phyloP scores from a whole-genome alignment of 2,329 filamentous ascomycete genomes.

The Cytospora leucostoma region DNA sequence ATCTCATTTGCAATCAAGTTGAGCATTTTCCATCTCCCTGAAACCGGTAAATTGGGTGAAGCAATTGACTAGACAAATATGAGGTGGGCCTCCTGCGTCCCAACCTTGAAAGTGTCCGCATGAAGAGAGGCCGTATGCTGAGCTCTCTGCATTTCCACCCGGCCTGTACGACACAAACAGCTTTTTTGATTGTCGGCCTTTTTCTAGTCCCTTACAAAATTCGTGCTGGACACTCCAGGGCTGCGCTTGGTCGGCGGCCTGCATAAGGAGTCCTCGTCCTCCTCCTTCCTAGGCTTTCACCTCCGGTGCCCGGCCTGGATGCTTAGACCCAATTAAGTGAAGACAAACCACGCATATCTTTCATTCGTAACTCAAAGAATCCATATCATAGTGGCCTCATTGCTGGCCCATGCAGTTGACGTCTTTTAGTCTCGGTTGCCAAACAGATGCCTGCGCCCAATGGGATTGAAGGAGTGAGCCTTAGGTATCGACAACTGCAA shows the following conservation, averaged over 20 bases:
- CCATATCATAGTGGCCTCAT: not conserved
- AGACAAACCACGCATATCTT: not conserved
- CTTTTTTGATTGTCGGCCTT: not conserved
- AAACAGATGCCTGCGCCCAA: not conserved
- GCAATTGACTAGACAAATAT: not conserved
- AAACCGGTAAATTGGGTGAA: not conserved
- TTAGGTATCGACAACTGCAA: not conserved
- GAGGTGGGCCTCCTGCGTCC: not conserved
- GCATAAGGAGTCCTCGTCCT: not conserved
- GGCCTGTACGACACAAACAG: not conserved
- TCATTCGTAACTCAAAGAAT: not conserved
- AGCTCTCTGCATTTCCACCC: not conserved
- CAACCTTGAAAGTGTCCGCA: not conserved
- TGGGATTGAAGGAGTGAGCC: not conserved
- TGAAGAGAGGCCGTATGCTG: not conserved
- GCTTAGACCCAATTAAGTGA: not conserved
- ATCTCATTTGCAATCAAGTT: not conserved
- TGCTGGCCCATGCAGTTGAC: not conserved
- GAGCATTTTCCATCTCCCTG: not conserved
- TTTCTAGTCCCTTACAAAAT: not conserved
- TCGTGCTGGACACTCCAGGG: not conserved
- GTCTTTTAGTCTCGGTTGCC: not conserved
- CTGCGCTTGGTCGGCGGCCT: not conserved
- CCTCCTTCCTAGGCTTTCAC: not conserved
- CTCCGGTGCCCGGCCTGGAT: not conserved